A percentile compares a stretch with the other conserved stretches of the same genome.
Conservation (phyloP, 495 filamentous ascomycete genomes). For the Neurospora sublineolata region DNA sequence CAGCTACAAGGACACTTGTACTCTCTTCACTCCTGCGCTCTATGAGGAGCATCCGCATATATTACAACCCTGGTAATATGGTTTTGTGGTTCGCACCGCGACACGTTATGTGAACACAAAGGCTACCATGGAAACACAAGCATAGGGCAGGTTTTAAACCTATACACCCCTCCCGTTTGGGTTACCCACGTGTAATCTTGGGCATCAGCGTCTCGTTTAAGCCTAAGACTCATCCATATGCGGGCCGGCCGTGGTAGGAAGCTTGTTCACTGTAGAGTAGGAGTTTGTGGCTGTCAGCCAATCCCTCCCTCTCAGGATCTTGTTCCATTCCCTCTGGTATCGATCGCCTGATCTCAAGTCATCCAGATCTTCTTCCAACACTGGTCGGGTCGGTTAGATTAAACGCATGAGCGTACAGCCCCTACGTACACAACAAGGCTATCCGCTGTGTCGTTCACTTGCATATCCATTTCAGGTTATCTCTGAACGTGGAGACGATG, state of each 20-base stretch:
- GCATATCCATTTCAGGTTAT: background rate
- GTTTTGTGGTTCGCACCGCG: background rate
- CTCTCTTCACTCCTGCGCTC: background rate
- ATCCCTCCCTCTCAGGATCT: constrained; percentile 3
- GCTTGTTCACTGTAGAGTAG: background rate
- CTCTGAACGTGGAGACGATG: background rate
- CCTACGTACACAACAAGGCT: background rate
- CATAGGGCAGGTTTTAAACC: background rate
- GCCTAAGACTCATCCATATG: constrained; percentile 10
- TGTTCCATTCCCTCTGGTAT: constrained; percentile 3
- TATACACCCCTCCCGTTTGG: background rate
- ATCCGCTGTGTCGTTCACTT: background rate
- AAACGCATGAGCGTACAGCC: constrained; percentile 4
- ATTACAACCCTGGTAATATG: background rate
- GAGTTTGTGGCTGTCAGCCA: constrained; percentile 2
- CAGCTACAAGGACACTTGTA: background rate
- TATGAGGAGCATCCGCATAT: background rate
- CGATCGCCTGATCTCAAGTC: constrained; percentile 19
- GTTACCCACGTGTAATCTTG: constrained; percentile 9
- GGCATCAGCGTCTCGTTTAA: constrained; percentile 5
- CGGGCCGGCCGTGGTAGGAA: background rate
- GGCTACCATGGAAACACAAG: background rate
- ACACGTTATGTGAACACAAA: background rate
- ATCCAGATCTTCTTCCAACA: constrained; percentile 8
- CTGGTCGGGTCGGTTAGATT: constrained; percentile 8